Conservation (phyloP, 2,329 filamentous ascomycete genomes). For the Diaporthe eres region DNA sequence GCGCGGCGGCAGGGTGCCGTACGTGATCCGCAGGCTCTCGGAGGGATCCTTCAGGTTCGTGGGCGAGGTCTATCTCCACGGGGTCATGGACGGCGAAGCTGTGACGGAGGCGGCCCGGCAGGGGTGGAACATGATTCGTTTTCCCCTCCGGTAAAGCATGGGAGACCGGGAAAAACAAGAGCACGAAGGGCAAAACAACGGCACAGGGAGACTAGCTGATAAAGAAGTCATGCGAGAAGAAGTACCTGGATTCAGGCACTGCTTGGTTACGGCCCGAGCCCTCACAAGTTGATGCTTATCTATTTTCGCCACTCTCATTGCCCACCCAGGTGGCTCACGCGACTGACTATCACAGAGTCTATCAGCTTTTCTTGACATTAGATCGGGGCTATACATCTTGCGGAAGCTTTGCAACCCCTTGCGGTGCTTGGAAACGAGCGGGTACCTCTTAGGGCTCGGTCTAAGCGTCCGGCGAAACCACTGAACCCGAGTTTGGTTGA, state of each 20-base stretch:
- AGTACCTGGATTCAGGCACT: too few species aligned
- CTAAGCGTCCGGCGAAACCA: background rate
- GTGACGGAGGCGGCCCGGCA: background rate
- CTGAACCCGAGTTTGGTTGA: background rate
- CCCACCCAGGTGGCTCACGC: background rate
- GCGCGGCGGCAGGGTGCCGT: background rate
- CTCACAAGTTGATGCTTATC: conserved; percentile 24
- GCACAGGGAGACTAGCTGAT: too few species aligned
- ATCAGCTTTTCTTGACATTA: background rate
- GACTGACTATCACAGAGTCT: background rate
- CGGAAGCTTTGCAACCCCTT: background rate
- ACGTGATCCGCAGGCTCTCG: background rate
- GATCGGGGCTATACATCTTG: background rate
- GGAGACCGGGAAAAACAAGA: background rate
- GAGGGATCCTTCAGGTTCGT: background rate
- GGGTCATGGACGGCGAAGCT: background rate
- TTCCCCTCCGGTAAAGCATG: background rate
- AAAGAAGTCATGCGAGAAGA: too few species aligned
- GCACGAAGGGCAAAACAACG: too few species aligned
- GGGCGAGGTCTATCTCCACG: background rate
- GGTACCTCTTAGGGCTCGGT: too few species aligned
- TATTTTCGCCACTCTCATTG: background rate
- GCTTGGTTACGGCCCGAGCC: too few species aligned
- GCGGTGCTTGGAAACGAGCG: background rate
- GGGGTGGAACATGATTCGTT: background rate